Evolutionary conservation across 495 filamentous ascomycete genomes (phyloP).

Genomic region (Penicillium angulare): DNA sequence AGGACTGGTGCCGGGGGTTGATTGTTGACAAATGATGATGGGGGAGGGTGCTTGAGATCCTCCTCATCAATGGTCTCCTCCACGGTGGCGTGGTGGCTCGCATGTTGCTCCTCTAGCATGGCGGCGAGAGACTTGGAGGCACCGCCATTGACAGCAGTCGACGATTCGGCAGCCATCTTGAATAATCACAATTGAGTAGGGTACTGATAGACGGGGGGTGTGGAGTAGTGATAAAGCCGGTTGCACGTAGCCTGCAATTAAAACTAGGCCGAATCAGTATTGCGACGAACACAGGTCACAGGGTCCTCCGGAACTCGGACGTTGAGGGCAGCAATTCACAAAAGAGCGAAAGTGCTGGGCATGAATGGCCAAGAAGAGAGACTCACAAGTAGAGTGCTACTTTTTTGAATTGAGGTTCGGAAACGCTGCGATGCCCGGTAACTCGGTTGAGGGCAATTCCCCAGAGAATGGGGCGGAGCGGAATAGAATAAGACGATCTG

Average conservation of each 20-base stretch:
- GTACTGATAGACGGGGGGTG: constrained; percentile 1
- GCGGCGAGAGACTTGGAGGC: constrained; percentile 59
- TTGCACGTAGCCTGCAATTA: constrained; percentile 19
- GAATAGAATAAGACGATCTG: constrained; percentile 7
- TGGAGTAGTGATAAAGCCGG: constrained; percentile 4
- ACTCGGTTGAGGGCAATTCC: constrained; percentile 11
- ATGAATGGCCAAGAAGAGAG: not conserved
- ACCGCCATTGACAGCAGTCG: constrained; percentile 38
- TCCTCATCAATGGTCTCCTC: constrained; percentile 82
- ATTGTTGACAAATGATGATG: constrained; percentile 43
- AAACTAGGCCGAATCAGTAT: constrained; percentile 19
- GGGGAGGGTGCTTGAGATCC: constrained; percentile 59
- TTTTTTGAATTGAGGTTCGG: constrained; percentile 8
- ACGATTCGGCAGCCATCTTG: constrained; percentile 49
- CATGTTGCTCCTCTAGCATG: constrained; percentile 75
- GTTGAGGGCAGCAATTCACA: no score
- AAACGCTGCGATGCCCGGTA: constrained; percentile 1
- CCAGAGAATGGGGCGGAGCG: constrained; percentile 3
- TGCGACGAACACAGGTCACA: not conserved
- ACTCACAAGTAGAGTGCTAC: constrained; percentile 2
- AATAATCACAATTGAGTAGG: constrained; percentile 8
- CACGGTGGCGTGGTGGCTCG: constrained; percentile 66
- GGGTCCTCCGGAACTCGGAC: not conserved
- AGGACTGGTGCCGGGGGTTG: constrained; percentile 21
- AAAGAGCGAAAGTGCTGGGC: no score